Percentiles rank a stretch among this genome's conserved stretches.
phyloP scores from a whole-genome alignment of 1,284 basidiomycete species.

The Microbotryum saponariae region DNA sequence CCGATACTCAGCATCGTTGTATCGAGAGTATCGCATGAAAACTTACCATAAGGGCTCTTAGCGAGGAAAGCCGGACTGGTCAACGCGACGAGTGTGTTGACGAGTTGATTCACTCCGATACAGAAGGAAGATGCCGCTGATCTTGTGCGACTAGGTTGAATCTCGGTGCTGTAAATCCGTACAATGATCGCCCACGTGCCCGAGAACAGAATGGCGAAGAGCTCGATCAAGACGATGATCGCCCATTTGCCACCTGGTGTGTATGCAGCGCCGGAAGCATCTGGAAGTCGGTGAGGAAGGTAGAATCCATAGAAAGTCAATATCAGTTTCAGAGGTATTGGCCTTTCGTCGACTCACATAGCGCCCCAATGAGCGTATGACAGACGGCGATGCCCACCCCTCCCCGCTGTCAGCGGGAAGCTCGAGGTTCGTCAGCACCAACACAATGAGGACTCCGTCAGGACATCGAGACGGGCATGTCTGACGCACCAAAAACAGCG shows the following conservation, averaged over 20 bases:
- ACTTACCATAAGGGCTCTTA: constrained; percentile 42
- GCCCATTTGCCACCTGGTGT: constrained; percentile 43
- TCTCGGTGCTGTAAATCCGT: constrained; percentile 44
- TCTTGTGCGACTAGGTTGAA: constrained; percentile 45
- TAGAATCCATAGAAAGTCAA: too few relatives aligned
- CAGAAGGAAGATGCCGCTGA: constrained; percentile 44
- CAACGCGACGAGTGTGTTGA: constrained; percentile 48
- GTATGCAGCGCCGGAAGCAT: constrained; percentile 35
- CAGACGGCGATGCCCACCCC: neutral
- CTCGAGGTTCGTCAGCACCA: neutral
- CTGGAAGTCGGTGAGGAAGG: too few relatives aligned
- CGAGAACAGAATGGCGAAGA: constrained; percentile 11
- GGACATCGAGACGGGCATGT: neutral
- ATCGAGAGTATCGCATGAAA: constrained; percentile 42
- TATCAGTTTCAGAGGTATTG: too few relatives aligned
- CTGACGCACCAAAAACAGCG: constrained; percentile 41
- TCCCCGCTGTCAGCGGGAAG: neutral
- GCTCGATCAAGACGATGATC: constrained; percentile 49
- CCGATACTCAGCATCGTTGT: neutral
- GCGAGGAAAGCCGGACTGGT: constrained; percentile 49
- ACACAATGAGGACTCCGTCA: neutral
- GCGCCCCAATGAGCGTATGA: too few relatives aligned
- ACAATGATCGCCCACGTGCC: constrained; percentile 27
- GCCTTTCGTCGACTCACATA: too few relatives aligned
- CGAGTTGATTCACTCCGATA: constrained; percentile 45